Base-by-base conservation (phyloP, 2,329 filamentous ascomycete species). In the Alternaria infectoria region DNA sequence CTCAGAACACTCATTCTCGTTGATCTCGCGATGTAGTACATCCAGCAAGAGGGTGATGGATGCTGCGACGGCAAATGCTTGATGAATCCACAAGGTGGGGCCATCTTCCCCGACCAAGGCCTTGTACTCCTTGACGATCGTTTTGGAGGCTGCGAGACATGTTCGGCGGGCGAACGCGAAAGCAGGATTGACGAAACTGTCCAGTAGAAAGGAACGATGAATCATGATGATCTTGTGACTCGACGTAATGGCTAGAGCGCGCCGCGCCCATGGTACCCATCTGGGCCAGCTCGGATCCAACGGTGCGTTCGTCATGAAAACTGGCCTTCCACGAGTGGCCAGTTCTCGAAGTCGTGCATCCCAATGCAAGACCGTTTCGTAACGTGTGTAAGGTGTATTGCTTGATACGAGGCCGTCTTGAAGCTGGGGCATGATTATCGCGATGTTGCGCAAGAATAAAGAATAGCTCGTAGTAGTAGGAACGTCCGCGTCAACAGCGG, bases 161-260 rank as follows among this genome's bases (percentile, higher is more conserved):
- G 79, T 80, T 45, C 74, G 69, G 11, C 79, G 69, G 2, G 78
- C 80, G 17, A 49, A 80, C 71, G 8, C 69, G 70, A 64, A 81
- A 78, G 75, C 73, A 2, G 74, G 70, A 36, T 80, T 80, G 0
- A 73, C 74, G 52, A 81, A 80, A 44, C 78, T 80, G 8, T 61
- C 62, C 17, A 55, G 54, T n/a, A 80, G 66, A 51, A 81, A 81
- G 21, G 79, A 78, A 12, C 79, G 68, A 49, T 79, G 77, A 12
- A 81, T 79, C 79, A 81, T 81, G 62, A 80, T 80, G n/a, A 80
- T 77, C 59, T 81, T 80, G 44, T 57, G 54, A 23, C 54, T 59
- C 8, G 57, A 59, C n/a, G 46, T 59, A 23, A 59, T 59, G 11
- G 57, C 57, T 30, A 59, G 40, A 59, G 57, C 57, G 19, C 36